These are phyloP conservation scores for Allomyces arbusculus DNA, from an alignment of 192 early-diverging fungal genomes.

Conservation along the genomic window DNA sequence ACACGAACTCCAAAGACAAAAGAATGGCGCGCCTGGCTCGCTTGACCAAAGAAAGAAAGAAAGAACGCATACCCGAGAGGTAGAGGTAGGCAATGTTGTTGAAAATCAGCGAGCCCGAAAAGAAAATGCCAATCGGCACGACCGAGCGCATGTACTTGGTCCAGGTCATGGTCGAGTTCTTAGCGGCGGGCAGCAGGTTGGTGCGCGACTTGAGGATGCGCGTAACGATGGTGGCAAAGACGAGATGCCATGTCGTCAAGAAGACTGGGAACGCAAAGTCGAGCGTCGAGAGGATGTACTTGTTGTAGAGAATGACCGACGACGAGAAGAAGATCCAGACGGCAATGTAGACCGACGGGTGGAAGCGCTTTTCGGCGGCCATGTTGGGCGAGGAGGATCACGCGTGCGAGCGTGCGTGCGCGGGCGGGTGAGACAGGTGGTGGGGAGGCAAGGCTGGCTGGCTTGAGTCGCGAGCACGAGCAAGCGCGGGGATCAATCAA, in stretches of 20 bases:
- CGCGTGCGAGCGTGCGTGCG: no score
- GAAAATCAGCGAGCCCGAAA: constrained; percentile 9
- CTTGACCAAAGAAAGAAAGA: no score
- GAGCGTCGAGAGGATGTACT: neutral
- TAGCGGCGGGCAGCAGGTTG: neutral
- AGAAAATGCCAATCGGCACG: constrained; percentile 13
- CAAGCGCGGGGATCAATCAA: no score
- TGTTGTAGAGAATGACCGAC: neutral
- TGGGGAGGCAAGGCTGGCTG: no score
- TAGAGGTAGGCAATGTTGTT: constrained; percentile 17
- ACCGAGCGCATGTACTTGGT: constrained; percentile 2
- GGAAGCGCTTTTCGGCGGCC: neutral
- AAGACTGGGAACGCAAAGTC: constrained; percentile 15
- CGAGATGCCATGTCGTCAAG: constrained; percentile 12
- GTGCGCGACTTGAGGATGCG: neutral
- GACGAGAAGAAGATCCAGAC: neutral
- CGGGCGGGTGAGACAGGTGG: no score
- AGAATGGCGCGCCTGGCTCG: no score
- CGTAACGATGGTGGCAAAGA: neutral
- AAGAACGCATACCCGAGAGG: constrained; percentile 4
- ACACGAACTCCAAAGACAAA: no score
- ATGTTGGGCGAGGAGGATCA: neutral
- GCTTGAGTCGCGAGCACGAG: no score
- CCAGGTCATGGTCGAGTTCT: neutral
- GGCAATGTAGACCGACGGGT: neutral